Conservation (phyloP, 176 grass and related monocot species). For the Aegilops tauschii region DNA sequence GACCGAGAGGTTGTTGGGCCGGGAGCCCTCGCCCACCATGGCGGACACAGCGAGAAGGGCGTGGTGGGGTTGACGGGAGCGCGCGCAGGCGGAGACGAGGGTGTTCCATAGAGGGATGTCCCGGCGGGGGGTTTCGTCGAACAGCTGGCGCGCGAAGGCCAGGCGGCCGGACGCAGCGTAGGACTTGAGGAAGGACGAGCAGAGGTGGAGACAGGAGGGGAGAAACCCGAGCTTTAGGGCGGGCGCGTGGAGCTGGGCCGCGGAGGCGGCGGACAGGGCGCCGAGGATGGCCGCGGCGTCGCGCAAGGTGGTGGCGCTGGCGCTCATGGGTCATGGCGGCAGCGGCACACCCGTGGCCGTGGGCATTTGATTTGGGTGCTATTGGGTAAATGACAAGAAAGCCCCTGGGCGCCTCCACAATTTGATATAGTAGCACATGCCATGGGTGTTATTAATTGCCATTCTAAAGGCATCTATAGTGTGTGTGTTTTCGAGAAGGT, state of each 20-base stretch:
- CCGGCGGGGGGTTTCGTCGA: conserved; percentile 43
- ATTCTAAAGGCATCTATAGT: too few relatives aligned
- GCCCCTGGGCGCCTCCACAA: neutral
- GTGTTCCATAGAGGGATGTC: conserved; percentile 61
- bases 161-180: conserved; percentile 25
- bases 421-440: neutral
- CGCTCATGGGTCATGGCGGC: conserved; percentile 28
- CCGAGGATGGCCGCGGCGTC: conserved; percentile 29
- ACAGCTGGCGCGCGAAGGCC: conserved; percentile 28
- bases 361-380: conserved; percentile 13
- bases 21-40: conserved; percentile 31
- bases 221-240: conserved; percentile 15
- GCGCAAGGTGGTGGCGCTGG: conserved; percentile 8
- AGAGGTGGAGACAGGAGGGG: conserved; percentile 30
- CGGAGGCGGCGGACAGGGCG: neutral
- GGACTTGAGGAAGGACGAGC: conserved; percentile 31
- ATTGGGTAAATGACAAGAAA: neutral
- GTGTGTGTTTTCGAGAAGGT: too few relatives aligned
- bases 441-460: too few relatives aligned
- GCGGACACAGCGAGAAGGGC: conserved; percentile 5
- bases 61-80: neutral
- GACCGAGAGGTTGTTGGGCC: conserved; percentile 29
- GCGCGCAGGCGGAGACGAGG: conserved; percentile 32
- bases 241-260: conserved; percentile 1
- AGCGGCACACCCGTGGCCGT: neutral